phyloP scores from a whole-genome alignment of 257 asterid genomes.

The Scutellaria baicalensis region DNA sequence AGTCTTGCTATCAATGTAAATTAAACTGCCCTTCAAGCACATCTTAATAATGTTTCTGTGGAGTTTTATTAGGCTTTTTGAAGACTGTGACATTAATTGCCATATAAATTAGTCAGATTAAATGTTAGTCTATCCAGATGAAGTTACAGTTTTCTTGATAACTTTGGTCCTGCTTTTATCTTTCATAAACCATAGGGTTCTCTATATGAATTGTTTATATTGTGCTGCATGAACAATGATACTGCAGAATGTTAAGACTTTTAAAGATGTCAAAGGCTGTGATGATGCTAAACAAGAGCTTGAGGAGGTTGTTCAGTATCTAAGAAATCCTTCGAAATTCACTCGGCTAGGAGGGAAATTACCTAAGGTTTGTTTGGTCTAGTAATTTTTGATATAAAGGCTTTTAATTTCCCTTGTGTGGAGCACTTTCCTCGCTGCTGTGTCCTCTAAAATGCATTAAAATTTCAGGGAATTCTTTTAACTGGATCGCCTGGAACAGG shows the following conservation, averaged over 20 bases:
- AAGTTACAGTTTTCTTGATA: background rate
- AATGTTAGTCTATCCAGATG: background rate
- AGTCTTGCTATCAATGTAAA: background rate
- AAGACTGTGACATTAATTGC: background rate
- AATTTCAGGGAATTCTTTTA: slow-evolving; percentile 87
- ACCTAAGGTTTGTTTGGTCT: slow-evolving; percentile 70
- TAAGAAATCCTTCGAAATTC: slow-evolving; percentile 86
- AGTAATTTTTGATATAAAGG: background rate
- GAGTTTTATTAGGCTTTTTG: background rate
- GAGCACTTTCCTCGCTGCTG: background rate
- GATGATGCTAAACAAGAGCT: slow-evolving; percentile 99
- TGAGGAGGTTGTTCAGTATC: slow-evolving; percentile 98
- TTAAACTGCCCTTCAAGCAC: background rate
- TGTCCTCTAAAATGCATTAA: slow-evolving; percentile 1
- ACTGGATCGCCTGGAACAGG: slow-evolving; percentile 99
- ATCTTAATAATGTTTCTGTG: background rate
- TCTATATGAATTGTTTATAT: background rate
- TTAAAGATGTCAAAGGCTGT: slow-evolving; percentile 98
- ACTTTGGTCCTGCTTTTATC: background rate
- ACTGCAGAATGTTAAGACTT: slow-evolving; percentile 88
- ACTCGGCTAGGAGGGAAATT: slow-evolving; percentile 94
- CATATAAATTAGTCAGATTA: background rate
- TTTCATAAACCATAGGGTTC: background rate
- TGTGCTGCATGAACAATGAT: background rate
- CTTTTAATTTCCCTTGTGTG: background rate